phyloP scores from a whole-genome alignment of 768 basidiomycete genomes.

The Leccinum olivaceopallidum region DNA sequence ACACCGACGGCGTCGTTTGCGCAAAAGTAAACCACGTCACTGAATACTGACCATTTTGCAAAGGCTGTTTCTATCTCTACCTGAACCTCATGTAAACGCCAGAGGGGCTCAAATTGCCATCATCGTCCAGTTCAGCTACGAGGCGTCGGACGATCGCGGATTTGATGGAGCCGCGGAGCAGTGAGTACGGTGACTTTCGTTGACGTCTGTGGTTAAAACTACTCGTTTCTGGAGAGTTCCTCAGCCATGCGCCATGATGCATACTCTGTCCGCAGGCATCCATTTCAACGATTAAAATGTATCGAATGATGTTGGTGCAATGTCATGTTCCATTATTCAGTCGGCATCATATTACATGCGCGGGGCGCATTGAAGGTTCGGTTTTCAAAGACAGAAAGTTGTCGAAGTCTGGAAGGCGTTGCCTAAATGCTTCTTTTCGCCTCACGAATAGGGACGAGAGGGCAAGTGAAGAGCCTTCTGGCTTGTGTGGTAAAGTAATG shows the following conservation, averaged over 20 bases:
- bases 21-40: background rate
- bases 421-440: background rate
- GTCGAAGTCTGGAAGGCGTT: background rate
- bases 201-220: slow-evolving; percentile 43
- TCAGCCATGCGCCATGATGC: background rate
- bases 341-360: background rate
- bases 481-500: slow-evolving; percentile 12
- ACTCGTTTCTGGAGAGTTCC: background rate
- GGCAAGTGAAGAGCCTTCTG: background rate
- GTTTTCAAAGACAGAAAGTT: background rate
- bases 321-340: background rate
- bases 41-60: slow-evolving; percentile 63
- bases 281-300: background rate
- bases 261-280: background rate
- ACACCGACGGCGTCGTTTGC: background rate
- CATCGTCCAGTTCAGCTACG: slow-evolving; percentile 87
- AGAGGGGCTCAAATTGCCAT: slow-evolving; percentile 53
- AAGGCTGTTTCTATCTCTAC: slow-evolving; percentile 96
- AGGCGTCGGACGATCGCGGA: slow-evolving; percentile 86
- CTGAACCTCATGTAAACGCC: slow-evolving; percentile 89
- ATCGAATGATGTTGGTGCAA: background rate
- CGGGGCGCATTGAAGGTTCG: background rate
- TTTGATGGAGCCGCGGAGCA: slow-evolving; percentile 85
- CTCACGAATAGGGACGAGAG: slow-evolving; percentile 13
- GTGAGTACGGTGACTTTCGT: slow-evolving; percentile 88